A percentile compares a stretch with the other conserved stretches of the same genome.
These are phyloP conservation scores for Exophiala bonariae DNA, from an alignment of 2,329 filamentous ascomycete genomes.

Conservation along the genomic window DNA sequence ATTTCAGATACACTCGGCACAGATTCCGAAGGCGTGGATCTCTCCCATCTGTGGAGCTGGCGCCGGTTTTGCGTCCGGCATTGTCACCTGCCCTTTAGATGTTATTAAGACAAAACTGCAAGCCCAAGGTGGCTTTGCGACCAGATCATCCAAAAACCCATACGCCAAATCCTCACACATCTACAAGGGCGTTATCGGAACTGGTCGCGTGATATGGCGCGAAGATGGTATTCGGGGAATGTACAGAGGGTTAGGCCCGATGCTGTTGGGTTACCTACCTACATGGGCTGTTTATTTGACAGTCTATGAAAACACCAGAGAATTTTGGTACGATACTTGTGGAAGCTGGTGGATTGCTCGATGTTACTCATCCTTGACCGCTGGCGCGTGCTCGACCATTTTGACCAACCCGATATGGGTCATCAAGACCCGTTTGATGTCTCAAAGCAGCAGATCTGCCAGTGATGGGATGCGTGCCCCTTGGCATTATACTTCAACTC, in stretches of 20 bases:
- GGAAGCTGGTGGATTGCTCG: constrained; percentile 76
- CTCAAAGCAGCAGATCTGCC: constrained; percentile 66
- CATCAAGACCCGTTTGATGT: constrained; percentile 98
- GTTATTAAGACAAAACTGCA: constrained; percentile 99
- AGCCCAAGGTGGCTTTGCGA: constrained; percentile 81
- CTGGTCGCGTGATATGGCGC: constrained; percentile 78
- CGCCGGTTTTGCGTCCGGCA: constrained; percentile 87
- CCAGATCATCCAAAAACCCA: constrained; percentile 45
- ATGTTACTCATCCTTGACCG: constrained; percentile 85
- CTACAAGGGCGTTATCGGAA: constrained; percentile 86
- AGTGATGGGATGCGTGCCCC: constrained; percentile 51
- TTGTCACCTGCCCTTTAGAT: constrained; percentile 95
- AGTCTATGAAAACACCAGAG: constrained; percentile 88
- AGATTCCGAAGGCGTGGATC: constrained; percentile 59
- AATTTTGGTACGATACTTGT: constrained; percentile 62
- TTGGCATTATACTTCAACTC: constrained; percentile 88
- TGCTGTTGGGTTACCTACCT: constrained; percentile 91
- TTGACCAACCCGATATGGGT: constrained; percentile 99
- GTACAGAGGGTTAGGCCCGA: constrained; percentile 90
- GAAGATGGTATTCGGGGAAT: constrained; percentile 88
- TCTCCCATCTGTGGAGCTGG: constrained; percentile 84
- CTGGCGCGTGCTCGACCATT: constrained; percentile 88
- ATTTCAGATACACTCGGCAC: constrained; percentile 44
- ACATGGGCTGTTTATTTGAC: constrained; percentile 99
- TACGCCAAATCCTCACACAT: constrained; percentile 52